Conservation (phyloP, 2,329 filamentous ascomycete genomes). For the Microcyclosporella mali region DNA sequence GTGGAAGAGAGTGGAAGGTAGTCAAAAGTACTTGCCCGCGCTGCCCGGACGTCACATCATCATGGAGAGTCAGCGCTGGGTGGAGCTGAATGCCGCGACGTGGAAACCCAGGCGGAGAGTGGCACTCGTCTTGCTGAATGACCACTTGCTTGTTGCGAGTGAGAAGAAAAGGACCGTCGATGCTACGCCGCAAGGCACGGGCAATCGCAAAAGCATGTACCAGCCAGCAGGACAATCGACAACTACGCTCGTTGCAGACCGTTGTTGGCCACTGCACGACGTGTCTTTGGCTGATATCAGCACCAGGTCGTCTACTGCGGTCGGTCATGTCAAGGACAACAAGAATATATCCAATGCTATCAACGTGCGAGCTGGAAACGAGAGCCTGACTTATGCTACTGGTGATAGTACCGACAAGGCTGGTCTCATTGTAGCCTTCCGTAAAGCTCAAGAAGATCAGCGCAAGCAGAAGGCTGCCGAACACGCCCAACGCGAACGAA, state of each 20-base stretch:
- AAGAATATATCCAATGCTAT: slow-evolving; percentile 66
- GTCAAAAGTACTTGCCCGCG: slow-evolving; percentile 92
- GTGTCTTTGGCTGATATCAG: slow-evolving; percentile 89
- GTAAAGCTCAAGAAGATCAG: slow-evolving; percentile 87
- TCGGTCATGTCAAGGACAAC: slow-evolving; percentile 42
- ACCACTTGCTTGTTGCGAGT: slow-evolving; percentile 84
- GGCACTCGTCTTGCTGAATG: slow-evolving; percentile 87
- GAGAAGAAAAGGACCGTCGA: slow-evolving; percentile 71
- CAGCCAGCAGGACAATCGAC: slow-evolving; percentile 40
- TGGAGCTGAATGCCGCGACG: slow-evolving; percentile 93
- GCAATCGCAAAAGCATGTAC: slow-evolving; percentile 28
- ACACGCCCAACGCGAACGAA: slow-evolving; percentile 75
- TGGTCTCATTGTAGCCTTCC: slow-evolving; percentile 76
- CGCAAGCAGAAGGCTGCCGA: slow-evolving; percentile 80
- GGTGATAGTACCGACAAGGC: slow-evolving; percentile 68
- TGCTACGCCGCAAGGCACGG: slow-evolving; percentile 16
- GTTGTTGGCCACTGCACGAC: slow-evolving; percentile 89
- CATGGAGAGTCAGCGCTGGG: slow-evolving; percentile 87
- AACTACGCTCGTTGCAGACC: slow-evolving; percentile 77
- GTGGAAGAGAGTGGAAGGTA: slow-evolving; percentile 96
- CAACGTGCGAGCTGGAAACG: slow-evolving; percentile 80
- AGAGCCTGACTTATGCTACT: slow-evolving; percentile 91
- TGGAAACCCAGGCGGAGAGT: slow-evolving; percentile 89
- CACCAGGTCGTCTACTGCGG: slow-evolving; percentile 26
- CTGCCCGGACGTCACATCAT: slow-evolving; percentile 87